phyloP scores from a whole-genome alignment of 805 yeast species.

The Candida vaughaniae region DNA sequence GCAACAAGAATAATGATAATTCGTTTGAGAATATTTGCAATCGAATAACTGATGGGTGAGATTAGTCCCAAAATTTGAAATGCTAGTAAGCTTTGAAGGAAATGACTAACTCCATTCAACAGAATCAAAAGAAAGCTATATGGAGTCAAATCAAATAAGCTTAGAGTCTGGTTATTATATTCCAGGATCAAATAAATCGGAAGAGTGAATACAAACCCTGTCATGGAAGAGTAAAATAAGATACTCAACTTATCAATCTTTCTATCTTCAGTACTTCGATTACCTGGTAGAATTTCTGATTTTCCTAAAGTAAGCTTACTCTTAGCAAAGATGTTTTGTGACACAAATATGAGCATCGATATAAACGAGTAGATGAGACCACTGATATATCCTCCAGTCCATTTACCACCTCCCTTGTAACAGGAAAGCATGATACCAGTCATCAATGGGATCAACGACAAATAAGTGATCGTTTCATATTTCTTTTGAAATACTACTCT shows the following conservation, averaged over 20 bases:
- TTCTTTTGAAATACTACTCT: constrained; percentile 55
- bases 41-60: constrained; percentile 75
- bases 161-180: constrained; percentile 23
- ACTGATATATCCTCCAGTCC: constrained; percentile 15
- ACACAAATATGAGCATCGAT: constrained; percentile 67
- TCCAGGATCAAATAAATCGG: constrained; percentile 68
- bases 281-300: constrained; percentile 19
- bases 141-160: constrained; percentile 30
- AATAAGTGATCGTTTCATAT: constrained; percentile 66
- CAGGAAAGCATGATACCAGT: constrained; percentile 84
- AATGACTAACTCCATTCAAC: constrained; percentile 69
- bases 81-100: constrained; percentile 69
- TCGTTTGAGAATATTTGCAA: constrained; percentile 74
- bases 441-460: constrained; percentile 76
- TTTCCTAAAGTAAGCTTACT: constrained; percentile 56
- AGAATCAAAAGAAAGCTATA: constrained; percentile 40
- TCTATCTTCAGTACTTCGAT: constrained; percentile 19
- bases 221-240: constrained; percentile 64
- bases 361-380: constrained; percentile 53
- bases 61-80: constrained; percentile 72
- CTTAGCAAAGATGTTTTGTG: constrained; percentile 81
- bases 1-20: constrained; percentile 69
- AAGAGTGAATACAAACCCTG: constrained; percentile 65
- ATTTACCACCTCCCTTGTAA: constrained; percentile 38
- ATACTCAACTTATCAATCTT: constrained; percentile 72